Evolutionary conservation across 768 basidiomycete species (phyloP).

Genomic region (Lactarius tabidus): DNA sequence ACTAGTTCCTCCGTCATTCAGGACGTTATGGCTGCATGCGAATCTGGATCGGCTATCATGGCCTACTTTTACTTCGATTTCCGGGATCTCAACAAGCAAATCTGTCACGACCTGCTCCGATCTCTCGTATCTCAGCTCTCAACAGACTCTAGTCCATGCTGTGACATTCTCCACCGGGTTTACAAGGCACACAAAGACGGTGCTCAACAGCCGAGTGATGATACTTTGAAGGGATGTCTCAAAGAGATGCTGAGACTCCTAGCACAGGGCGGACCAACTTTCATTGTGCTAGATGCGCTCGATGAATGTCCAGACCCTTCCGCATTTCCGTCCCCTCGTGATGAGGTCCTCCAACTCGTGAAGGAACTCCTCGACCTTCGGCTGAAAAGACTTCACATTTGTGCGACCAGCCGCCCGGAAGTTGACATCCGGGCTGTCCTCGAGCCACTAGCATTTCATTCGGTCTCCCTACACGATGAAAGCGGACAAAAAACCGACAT

Average conservation of each 20-base stretch:
- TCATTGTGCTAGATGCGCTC: not conserved
- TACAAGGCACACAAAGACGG: not conserved
- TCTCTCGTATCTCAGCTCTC: not conserved
- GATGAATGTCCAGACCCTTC: not conserved
- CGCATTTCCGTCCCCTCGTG: not conserved
- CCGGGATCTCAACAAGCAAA: not conserved
- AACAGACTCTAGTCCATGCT: not conserved
- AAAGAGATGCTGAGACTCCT: not conserved
- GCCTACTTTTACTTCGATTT: not conserved
- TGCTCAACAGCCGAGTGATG: not conserved
- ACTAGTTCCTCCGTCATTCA: not conserved
- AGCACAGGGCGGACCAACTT: not conserved
- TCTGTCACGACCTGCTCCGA: not conserved
- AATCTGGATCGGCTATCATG: not conserved
- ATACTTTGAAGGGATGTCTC: not conserved
- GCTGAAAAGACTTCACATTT: not conserved
- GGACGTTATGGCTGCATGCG: not conserved
- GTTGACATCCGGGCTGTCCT: not conserved
- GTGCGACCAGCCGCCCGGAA: not conserved
- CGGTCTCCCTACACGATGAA: not conserved
- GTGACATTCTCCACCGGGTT: not conserved
- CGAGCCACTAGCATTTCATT: not conserved
- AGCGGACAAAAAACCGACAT: not conserved
- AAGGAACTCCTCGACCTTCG: not conserved
- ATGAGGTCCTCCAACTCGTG: not conserved